Conservation (phyloP, 1,284 basidiomycete genomes). For the Pyrrhoderma noxium region DNA sequence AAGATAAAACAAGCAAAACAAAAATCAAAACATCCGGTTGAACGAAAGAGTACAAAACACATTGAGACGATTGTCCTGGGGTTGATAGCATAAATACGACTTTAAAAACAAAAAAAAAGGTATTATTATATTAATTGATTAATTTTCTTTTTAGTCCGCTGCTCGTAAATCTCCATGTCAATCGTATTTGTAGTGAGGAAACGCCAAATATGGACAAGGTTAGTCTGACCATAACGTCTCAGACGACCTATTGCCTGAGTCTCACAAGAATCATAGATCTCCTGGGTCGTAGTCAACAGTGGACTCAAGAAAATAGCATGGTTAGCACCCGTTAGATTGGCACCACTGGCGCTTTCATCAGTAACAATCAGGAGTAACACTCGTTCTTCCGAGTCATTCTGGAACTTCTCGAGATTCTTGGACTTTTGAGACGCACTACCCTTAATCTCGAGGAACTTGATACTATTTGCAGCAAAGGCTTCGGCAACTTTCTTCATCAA, state of each 20-base stretch:
- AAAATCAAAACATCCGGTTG: too few relatives aligned
- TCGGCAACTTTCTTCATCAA: conserved; percentile 86
- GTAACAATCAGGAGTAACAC: conserved; percentile 87
- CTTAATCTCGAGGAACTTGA: conserved; percentile 76
- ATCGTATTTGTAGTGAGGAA: conserved; percentile 81
- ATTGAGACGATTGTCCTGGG: too few relatives aligned
- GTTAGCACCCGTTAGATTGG: conserved; percentile 89
- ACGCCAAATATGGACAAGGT: conserved; percentile 74
- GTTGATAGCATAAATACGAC: too few relatives aligned
- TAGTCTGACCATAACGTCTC: conserved; percentile 79
- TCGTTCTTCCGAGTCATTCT: conserved; percentile 65
- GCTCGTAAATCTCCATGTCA: conserved; percentile 71
- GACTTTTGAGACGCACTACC: conserved; percentile 74
- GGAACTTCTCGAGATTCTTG: conserved; percentile 78
- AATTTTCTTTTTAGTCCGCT: conserved; percentile 28
- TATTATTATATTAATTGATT: too few relatives aligned
- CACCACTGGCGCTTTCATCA: conserved; percentile 90
- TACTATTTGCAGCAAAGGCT: conserved; percentile 64
- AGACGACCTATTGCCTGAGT: conserved; percentile 89
- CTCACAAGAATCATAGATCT: conserved; percentile 80
- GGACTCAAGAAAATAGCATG: conserved; percentile 94
- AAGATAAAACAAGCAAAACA: too few relatives aligned
- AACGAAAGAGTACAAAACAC: too few relatives aligned
- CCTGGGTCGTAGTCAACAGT: conserved; percentile 68
- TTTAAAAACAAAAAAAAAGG: too few relatives aligned